phyloP scores from a whole-genome alignment of 2,329 filamentous ascomycete genomes.

The Aspergillus ustus region DNA sequence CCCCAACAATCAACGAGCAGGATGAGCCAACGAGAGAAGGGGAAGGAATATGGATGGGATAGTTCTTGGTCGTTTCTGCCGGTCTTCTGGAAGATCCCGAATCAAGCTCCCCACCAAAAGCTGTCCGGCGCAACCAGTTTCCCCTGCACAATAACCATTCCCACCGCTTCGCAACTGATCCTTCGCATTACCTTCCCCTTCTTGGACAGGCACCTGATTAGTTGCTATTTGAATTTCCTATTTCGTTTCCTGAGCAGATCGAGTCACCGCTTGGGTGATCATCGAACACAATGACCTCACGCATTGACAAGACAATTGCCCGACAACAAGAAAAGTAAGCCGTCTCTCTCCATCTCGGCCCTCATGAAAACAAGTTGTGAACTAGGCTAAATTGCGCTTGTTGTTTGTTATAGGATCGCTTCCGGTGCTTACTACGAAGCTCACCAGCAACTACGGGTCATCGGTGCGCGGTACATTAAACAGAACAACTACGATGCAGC shows the following conservation, averaged over 20 bases:
- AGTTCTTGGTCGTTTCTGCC: slow-evolving; percentile 10
- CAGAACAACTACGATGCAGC: slow-evolving; percentile 81
- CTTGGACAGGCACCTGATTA: not conserved
- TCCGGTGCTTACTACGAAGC: slow-evolving; percentile 97
- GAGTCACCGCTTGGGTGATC: slow-evolving; percentile 2
- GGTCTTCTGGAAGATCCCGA: slow-evolving; percentile 18
- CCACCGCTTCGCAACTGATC: not conserved
- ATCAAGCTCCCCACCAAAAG: slow-evolving; percentile 24
- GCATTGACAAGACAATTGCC: slow-evolving; percentile 72
- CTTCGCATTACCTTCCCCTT: not conserved
- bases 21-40: not conserved
- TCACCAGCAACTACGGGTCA: slow-evolving; percentile 95
- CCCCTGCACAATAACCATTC: slow-evolving; percentile 3
- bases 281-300: slow-evolving; percentile 42
- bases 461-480: slow-evolving; percentile 92
- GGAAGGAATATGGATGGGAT: not conserved
- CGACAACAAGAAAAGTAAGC: slow-evolving; percentile 76
- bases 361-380: not conserved
- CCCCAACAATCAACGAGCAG: not conserved
- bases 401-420: slow-evolving; percentile 64
- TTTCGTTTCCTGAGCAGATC: not conserved
- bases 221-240: not conserved
- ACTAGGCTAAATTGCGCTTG: slow-evolving; percentile 23
- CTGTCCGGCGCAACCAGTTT: slow-evolving; percentile 15
- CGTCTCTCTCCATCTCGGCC: not conserved